Conservation (phyloP, 371 early-diverging fungal genomes). For the Mucor saturninus region DNA sequence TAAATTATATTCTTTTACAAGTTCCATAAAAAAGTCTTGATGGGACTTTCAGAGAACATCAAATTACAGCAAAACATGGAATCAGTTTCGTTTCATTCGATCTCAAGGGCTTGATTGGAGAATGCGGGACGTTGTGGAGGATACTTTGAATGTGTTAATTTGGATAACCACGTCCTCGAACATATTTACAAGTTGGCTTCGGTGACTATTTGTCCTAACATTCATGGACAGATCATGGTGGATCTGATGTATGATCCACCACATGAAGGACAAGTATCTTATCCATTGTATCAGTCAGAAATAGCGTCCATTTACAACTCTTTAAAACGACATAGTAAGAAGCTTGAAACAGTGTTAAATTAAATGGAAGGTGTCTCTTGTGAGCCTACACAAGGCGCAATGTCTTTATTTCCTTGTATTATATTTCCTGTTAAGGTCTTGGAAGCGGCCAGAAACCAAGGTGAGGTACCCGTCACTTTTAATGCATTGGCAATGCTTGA, state of each 20-base stretch:
- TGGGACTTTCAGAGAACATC: conserved; percentile 38
- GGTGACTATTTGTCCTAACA: conserved; percentile 90
- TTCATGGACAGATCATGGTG: conserved; percentile 85
- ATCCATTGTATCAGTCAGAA: conserved; percentile 77
- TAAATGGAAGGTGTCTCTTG: conserved; percentile 86
- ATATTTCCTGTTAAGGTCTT: conserved; percentile 75
- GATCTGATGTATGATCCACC: conserved; percentile 96
- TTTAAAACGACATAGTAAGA: conserved; percentile 78
- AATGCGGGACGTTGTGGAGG: conserved; percentile 98
- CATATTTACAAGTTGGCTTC: conserved; percentile 94
- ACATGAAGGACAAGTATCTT: conserved; percentile 76
- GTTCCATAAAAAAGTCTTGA: conserved; percentile 88
- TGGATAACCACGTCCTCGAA: conserved; percentile 75
- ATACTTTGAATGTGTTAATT: conserved; percentile 92
- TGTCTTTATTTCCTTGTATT: conserved; percentile 95
- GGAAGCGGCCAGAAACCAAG: conserved; percentile 66
- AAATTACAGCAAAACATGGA: conserved; percentile 54
- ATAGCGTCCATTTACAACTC: conserved; percentile 79
- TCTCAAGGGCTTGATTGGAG: conserved; percentile 99
- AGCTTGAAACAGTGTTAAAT: conserved; percentile 82
- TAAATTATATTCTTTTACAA: conserved; percentile 81
- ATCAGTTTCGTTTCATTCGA: conserved; percentile 92
- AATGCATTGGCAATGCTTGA: conserved; percentile 89
- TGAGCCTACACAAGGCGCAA: conserved; percentile 88
- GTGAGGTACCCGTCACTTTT: conserved; percentile 79